Conservation (phyloP, 2,329 filamentous ascomycete species). For the Blastomyces silverae region DNA sequence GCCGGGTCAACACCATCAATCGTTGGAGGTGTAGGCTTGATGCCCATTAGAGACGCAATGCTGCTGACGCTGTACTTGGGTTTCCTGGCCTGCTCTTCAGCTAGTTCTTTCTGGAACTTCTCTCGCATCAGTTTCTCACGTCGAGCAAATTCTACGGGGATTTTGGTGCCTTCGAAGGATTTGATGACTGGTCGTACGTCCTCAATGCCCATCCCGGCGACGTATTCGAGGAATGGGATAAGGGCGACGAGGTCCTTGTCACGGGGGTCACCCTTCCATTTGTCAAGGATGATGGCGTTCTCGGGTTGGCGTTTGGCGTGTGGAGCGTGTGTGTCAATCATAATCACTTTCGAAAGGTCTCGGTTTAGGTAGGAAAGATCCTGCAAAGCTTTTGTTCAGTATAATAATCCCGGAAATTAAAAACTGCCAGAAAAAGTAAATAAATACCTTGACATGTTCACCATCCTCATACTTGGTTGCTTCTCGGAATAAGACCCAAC, state of each 20-base stretch:
- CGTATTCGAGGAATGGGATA: conserved; percentile 95
- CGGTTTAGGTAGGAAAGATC: conserved; percentile 97
- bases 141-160: conserved; percentile 81
- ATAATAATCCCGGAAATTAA: conserved; percentile 21
- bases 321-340: conserved; percentile 76
- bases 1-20: conserved; percentile 60
- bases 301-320: conserved; percentile 90
- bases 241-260: conserved; percentile 82
- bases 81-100: conserved; percentile 58
- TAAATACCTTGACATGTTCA: conserved; percentile 81
- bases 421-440: background rate
- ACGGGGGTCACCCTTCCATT: conserved; percentile 76
- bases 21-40: conserved; percentile 58
- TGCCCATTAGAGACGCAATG: conserved; percentile 65
- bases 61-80: conserved; percentile 58
- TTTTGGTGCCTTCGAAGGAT: conserved; percentile 82
- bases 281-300: conserved; percentile 84
- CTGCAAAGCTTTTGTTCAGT: conserved; percentile 41
- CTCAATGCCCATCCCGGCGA: conserved; percentile 84
- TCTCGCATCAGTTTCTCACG: conserved; percentile 79
- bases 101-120: conserved; percentile 73
- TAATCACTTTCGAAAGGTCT: conserved; percentile 87
- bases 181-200: conserved; percentile 82
- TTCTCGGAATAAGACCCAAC: conserved; percentile 91
- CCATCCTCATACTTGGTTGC: conserved; percentile 96